Conservation (phyloP, 2,329 filamentous ascomycete species). For the Zasmidium angulare region DNA sequence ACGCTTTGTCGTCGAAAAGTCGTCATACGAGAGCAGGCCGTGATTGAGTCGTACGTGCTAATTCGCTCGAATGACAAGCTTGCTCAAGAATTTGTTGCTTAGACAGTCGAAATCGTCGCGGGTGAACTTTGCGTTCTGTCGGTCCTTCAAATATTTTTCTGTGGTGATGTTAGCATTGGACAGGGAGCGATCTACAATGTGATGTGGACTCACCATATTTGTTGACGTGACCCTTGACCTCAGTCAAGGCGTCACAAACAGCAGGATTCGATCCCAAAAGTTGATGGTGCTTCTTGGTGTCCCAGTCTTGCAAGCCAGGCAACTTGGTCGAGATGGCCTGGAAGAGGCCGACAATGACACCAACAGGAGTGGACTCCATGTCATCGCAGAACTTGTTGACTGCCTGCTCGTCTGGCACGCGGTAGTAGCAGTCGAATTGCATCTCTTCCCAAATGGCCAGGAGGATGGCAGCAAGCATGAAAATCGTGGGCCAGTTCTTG, state of each 20-base stretch:
- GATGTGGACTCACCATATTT: constrained; percentile 78
- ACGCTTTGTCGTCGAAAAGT: constrained; percentile 3
- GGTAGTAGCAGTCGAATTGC: constrained; percentile 97
- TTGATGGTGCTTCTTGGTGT: constrained; percentile 85
- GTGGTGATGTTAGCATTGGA: constrained; percentile 25
- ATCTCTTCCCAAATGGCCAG: constrained; percentile 97
- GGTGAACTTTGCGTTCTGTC: constrained; percentile 76
- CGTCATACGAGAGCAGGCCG: constrained; percentile 1
- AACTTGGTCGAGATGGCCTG: constrained; percentile 97
- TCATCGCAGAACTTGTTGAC: constrained; percentile 95
- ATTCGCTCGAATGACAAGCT: constrained; percentile 93
- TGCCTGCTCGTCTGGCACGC: constrained; percentile 76
- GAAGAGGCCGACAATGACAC: constrained; percentile 94
- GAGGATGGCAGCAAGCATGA: constrained; percentile 91
- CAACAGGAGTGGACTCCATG: constrained; percentile 94
- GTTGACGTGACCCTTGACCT: constrained; percentile 87
- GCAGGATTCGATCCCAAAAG: constrained; percentile 86
- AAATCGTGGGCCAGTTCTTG: constrained; percentile 99
- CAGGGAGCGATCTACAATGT: neutral
- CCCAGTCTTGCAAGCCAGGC: constrained; percentile 90
- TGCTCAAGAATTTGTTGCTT: constrained; percentile 96
- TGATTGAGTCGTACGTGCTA: constrained; percentile 40
- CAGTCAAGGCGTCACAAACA: constrained; percentile 93
- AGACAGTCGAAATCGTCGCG: constrained; percentile 89
- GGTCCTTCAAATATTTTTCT: constrained; percentile 85